Percentiles rank a stretch among this genome's conserved stretches.
Evolutionary conservation across 2,329 filamentous ascomycete genomes (phyloP).

Genomic region (Zymoseptoria tritici): DNA sequence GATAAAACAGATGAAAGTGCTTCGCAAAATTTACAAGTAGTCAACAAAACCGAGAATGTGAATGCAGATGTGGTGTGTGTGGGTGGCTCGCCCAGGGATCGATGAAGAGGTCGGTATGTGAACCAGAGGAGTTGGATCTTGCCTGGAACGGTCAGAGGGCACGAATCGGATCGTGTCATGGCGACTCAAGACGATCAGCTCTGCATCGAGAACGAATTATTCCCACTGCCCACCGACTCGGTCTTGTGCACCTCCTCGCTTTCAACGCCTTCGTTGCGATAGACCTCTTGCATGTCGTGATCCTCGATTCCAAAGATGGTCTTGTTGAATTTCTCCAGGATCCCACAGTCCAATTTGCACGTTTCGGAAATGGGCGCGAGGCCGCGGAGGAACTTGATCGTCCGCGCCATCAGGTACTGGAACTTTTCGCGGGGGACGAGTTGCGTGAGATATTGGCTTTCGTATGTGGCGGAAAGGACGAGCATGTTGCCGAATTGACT

Average conservation of each 20-base stretch:
- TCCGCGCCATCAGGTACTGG: conserved; percentile 58
- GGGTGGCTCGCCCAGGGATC: too few relatives aligned
- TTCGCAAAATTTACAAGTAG: neutral
- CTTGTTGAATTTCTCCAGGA: conserved; percentile 51
- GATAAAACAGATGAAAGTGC: neutral
- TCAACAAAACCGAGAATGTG: neutral
- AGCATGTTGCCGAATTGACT: conserved; percentile 97
- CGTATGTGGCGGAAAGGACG: conserved; percentile 75
- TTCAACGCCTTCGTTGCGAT: conserved; percentile 20
- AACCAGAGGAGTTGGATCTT: neutral
- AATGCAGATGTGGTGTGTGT: neutral
- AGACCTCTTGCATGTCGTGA: conserved; percentile 14
- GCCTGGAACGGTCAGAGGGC: too few relatives aligned
- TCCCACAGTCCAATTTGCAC: conserved; percentile 64
- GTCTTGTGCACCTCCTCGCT: neutral
- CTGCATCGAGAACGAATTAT: conserved; percentile 16
- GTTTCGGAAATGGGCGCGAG: conserved; percentile 68
- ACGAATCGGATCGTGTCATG: neutral
- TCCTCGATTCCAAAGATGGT: conserved; percentile 24
- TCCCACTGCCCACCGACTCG: conserved; percentile 13
- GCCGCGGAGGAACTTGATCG: conserved; percentile 66
- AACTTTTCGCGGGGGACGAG: conserved; percentile 53
- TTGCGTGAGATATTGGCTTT: conserved; percentile 46
- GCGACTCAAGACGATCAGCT: neutral
- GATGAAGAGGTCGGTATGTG: neutral